Evolutionary conservation across 2,329 filamentous ascomycete species (phyloP).

Genomic region (Amauroascus niger): DNA sequence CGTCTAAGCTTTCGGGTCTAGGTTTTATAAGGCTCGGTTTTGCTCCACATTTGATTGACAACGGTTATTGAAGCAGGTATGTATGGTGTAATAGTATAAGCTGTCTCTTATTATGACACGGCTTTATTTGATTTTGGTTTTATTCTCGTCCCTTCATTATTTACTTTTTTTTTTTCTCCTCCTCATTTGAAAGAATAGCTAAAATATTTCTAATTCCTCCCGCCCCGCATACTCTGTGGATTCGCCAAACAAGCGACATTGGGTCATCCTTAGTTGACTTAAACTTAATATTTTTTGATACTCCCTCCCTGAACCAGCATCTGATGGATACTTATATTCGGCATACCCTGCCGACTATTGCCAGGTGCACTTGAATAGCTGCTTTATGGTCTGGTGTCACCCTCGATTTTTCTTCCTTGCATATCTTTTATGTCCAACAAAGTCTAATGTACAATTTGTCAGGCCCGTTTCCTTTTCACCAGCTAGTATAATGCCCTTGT

Average conservation of each 20-base stretch:
- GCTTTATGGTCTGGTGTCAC: constrained; percentile 7
- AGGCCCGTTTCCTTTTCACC: not conserved
- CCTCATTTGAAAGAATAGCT: not conserved
- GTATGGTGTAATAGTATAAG: constrained; percentile 8
- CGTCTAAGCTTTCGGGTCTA: constrained; percentile 14
- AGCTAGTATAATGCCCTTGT: not conserved
- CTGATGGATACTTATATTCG: constrained; percentile 10
- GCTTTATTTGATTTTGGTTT: constrained; percentile 3
- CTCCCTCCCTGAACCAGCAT: constrained; percentile 2
- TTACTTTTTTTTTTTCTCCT: not conserved
- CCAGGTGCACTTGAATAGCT: constrained; percentile 7
- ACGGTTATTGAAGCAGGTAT: constrained; percentile 12
- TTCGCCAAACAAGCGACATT: constrained; percentile 11
- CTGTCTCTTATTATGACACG: constrained; percentile 4
- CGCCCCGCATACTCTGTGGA: constrained; percentile 8
- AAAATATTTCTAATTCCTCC: constrained; percentile 5
- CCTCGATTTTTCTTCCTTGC: not conserved
- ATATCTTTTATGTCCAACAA: constrained; percentile 1
- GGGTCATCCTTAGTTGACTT: constrained; percentile 7
- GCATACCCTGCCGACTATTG: constrained; percentile 10
- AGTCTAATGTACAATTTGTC: constrained; percentile 3
- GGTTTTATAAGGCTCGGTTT: constrained; percentile 17
- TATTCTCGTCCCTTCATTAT: constrained; percentile 6
- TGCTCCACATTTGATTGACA: constrained; percentile 16
- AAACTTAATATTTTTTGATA: constrained; percentile 10